A percentile compares a stretch with the other conserved stretches of the same genome.
These are phyloP conservation scores for Phytophthora megakarya DNA, from an alignment of 352 stramenopile species.

Conservation along the genomic window DNA sequence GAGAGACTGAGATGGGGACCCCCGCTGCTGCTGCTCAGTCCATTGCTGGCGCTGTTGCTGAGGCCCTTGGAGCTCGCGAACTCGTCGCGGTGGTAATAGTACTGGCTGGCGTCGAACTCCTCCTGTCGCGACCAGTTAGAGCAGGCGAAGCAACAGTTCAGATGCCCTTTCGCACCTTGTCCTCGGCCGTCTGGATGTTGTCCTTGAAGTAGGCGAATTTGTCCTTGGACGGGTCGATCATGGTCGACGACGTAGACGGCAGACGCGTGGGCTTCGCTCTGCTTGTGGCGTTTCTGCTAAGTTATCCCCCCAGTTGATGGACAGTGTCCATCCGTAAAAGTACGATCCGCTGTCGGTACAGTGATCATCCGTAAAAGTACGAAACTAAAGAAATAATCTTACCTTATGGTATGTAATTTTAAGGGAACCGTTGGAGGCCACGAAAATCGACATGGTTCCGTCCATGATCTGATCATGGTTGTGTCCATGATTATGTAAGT, in stretches of 20 bases:
- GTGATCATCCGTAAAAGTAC: too few relatives aligned
- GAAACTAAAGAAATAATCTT: too few relatives aligned
- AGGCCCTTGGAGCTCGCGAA: conserved; percentile 48
- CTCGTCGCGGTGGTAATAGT: conserved; percentile 88
- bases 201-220: conserved; percentile 92
- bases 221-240: conserved; percentile 90
- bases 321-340: too few relatives aligned
- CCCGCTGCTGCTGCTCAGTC: conserved; percentile 26
- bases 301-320: too few relatives aligned
- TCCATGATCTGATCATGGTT: too few relatives aligned
- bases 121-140: conserved; percentile 35
- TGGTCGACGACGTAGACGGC: conserved; percentile 22
- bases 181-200: conserved; percentile 88
- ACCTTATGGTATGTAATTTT: too few relatives aligned
- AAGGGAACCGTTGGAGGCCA: too few relatives aligned
- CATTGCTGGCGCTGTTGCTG: conserved; percentile 20
- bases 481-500: too few relatives aligned
- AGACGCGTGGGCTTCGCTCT: too few relatives aligned
- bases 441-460: too few relatives aligned
- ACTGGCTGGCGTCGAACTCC: conserved; percentile 88
- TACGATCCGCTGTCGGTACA: too few relatives aligned
- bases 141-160: neutral
- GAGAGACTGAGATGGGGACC: conserved; percentile 49
- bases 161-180: conserved; percentile 61
- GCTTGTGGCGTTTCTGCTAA: too few relatives aligned